A percentile compares a stretch with the other conserved stretches of the same genome.
Conservation (phyloP, 768 basidiomycete genomes). For the Hemileccinum impolitum region DNA sequence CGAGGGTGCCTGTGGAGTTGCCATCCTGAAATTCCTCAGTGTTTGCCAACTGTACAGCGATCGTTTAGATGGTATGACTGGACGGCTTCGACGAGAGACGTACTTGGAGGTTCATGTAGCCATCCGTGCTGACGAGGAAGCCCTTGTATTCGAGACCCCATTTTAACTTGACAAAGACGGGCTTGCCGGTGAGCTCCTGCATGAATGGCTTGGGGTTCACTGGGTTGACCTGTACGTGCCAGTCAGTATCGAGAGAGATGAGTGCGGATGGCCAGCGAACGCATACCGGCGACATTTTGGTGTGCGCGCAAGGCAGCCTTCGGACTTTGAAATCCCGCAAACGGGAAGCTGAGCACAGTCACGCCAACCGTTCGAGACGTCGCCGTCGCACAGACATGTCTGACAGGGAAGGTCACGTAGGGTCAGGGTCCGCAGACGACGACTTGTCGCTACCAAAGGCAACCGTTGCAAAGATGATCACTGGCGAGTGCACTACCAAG, state of each 20-base stretch:
- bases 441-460: constrained; percentile 95
- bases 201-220: constrained; percentile 99
- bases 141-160: constrained; percentile 99
- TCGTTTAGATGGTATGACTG: neutral
- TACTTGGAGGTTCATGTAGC: constrained; percentile 99
- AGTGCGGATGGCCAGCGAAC: neutral
- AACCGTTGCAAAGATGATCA: constrained; percentile 95
- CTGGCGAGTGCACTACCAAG: constrained; percentile 47
- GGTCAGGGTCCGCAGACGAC: constrained; percentile 72
- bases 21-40: constrained; percentile 98
- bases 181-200: constrained; percentile 97
- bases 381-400: constrained; percentile 57
- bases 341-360: constrained; percentile 1
- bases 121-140: constrained; percentile 97
- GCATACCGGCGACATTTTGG: constrained; percentile 17
- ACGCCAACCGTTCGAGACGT: neutral
- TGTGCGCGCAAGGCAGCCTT: constrained; percentile 5
- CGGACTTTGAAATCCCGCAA: constrained; percentile 39
- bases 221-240: constrained; percentile 64
- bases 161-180: constrained; percentile 91
- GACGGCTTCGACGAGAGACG: neutral
- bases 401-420: constrained; percentile 78
- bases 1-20: constrained; percentile 91
- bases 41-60: constrained; percentile 76
- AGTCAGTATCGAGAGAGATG: constrained; percentile 5